These are phyloP conservation scores for Asclepias syriaca DNA, from an alignment of 257 asterid species.

Conservation along the genomic window DNA sequence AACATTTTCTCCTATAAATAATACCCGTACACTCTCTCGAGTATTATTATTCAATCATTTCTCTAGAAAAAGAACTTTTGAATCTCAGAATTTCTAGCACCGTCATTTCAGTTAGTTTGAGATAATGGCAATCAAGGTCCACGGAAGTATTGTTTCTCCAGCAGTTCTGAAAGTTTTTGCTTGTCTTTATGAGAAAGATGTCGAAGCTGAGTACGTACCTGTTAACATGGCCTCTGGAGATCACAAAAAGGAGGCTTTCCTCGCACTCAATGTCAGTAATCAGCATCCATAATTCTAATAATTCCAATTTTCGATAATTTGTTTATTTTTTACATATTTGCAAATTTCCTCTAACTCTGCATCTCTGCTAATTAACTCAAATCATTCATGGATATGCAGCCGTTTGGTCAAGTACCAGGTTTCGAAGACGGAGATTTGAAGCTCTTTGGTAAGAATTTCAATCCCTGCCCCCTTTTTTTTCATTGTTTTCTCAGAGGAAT, in stretches of 20 bases:
- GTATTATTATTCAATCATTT: no score
- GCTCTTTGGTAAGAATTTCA: conserved; percentile 33
- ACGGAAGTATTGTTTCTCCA: conserved; percentile 32
- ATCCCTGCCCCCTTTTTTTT: background rate
- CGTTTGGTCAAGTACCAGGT: conserved; percentile 46
- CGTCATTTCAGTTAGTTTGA: background rate
- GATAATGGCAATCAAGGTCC: conserved; percentile 45
- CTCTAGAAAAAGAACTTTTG: background rate
- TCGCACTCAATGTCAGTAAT: conserved; percentile 42
- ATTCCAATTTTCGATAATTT: background rate
- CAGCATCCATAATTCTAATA: no score
- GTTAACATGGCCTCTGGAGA: conserved; percentile 36
- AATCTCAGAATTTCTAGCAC: background rate
- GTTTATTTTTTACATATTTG: no score
- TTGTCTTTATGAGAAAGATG: conserved; percentile 41
- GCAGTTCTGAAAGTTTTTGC: conserved; percentile 39
- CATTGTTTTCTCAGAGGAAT: background rate
- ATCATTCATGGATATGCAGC: conserved; percentile 23
- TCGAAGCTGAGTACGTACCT: conserved; percentile 34
- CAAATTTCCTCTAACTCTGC: no score
- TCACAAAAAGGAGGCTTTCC: conserved; percentile 49
- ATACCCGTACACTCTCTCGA: background rate
- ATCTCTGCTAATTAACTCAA: background rate
- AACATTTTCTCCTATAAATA: background rate
- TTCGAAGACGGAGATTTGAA: conserved; percentile 44